Conservation (phyloP, 805 yeast genomes). For the Saturnispora sekii region DNA sequence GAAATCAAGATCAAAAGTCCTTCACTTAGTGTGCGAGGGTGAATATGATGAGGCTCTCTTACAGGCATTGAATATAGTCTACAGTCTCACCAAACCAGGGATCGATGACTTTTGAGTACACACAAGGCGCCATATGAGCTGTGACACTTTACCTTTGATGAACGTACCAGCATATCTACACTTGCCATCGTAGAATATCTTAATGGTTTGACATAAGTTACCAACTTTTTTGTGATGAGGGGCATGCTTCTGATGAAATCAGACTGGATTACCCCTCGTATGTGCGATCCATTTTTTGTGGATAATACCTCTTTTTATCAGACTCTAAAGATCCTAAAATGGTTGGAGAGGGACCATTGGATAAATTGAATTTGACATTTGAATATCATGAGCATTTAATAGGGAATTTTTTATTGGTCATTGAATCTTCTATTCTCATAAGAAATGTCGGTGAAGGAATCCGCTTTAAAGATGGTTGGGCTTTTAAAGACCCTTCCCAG, state of each 20-base stretch:
- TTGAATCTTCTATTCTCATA: neutral
- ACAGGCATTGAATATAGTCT: slow-evolving; percentile 9
- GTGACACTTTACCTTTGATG: neutral
- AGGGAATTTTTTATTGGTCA: too few species aligned
- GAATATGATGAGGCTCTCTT: slow-evolving; percentile 4
- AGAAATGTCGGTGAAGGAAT: slow-evolving; percentile 9
- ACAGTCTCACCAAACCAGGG: neutral
- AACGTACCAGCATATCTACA: neutral
- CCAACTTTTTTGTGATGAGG: neutral
- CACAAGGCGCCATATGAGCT: neutral
- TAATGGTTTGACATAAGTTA: neutral
- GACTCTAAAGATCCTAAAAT: too few species aligned
- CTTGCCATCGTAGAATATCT: neutral
- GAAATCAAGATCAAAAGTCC: slow-evolving; percentile 12
- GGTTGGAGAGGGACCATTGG: too few species aligned
- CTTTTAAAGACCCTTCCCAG: slow-evolving; percentile 55
- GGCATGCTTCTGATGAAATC: neutral
- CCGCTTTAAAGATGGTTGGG: slow-evolving; percentile 45
- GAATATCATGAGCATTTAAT: too few species aligned
- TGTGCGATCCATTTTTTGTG: slow-evolving; percentile 4
- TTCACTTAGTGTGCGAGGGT: neutral
- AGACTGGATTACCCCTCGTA: neutral
- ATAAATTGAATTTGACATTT: neutral
- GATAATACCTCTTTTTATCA: neutral
- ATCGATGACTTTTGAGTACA: neutral